Conservation (phyloP, 768 basidiomycete genomes). For the Mycena alexandri region DNA sequence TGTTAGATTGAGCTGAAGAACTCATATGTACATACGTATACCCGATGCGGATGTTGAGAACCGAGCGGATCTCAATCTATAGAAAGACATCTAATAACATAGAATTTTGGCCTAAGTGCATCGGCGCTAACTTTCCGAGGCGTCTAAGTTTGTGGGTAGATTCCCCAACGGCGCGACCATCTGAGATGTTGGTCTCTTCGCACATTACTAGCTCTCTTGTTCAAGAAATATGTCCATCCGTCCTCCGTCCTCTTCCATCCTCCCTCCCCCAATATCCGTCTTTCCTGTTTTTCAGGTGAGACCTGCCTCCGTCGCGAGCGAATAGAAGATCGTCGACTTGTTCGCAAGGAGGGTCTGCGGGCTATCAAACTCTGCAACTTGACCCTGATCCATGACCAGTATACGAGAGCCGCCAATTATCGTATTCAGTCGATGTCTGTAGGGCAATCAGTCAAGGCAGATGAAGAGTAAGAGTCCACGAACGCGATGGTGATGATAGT, state of each 20-base stretch:
- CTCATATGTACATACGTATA: not conserved
- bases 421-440: constrained; percentile 84
- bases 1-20: not conserved
- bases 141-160: no score
- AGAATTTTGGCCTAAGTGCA: no score
- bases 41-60: not conserved
- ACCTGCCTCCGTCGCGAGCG: constrained; percentile 76
- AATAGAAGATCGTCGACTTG: constrained; percentile 68
- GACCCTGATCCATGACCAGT: constrained; percentile 86
- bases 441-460: constrained; percentile 17
- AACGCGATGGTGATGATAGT: constrained; percentile 92
- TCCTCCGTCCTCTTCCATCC: not conserved
- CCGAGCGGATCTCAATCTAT: no score
- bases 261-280: not conserved
- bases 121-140: no score
- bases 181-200: no score
- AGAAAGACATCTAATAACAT: no score
- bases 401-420: constrained; percentile 87
- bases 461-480: constrained; percentile 43
- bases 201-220: not conserved
- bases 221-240: constrained; percentile 8
- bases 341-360: constrained; percentile 75
- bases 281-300: constrained; percentile 43
- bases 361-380: constrained; percentile 84
- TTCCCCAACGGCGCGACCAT: no score